Evolutionary conservation across 169 alveolate genomes (phyloP), one percentile per base, ranked within the genome.

Genomic region (Plasmodium gallinaceum): DNA sequence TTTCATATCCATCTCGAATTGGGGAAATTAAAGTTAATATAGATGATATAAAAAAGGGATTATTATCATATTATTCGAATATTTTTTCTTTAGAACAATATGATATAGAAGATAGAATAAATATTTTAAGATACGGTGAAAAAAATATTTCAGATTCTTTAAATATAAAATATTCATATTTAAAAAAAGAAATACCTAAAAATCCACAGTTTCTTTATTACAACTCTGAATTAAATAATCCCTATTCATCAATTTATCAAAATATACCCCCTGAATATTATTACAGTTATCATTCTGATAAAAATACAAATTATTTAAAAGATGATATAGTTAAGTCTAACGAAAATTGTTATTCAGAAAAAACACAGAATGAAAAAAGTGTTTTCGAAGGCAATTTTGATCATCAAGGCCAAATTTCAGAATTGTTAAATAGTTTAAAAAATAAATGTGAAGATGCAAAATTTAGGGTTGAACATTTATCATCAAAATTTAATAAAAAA

Each of bases 11-110:
- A 7, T 69, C 89, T 10, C 42, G 58, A 51, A 78, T 78, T 64
- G 89, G 89, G 9, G 89, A 78, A 78, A 78, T 78, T n/a, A 78
- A 78, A 78, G 89, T 78, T 8, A 78, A 78, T 58, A 78, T 78
- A 46, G 89, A 78, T 39, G 89, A 78, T 65, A 78, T 78, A 45
- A 78, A 78, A 43, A 78, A 51, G 6, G 74, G 89, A 2, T 54
- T 78, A 51, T 45, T 78, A 72, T 45, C 78, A 0, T 78, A 78
- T 70, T 78, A 78, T 57, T 78, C 89, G 39, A 62, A 78, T 42
- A 51, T 78, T 18, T 78, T 22, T 32, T 78, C 89, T 20, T 48
- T 78, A 58, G 89, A 78, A 14, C 78, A 78, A 42, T 78, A 78
- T 60, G 89, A 78, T 65, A 78, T 78, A 78, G 89, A 45, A 45